phyloP scores from a whole-genome alignment of 1,139 yeast genomes.

The Saccharomycopsis crataegensis region DNA sequence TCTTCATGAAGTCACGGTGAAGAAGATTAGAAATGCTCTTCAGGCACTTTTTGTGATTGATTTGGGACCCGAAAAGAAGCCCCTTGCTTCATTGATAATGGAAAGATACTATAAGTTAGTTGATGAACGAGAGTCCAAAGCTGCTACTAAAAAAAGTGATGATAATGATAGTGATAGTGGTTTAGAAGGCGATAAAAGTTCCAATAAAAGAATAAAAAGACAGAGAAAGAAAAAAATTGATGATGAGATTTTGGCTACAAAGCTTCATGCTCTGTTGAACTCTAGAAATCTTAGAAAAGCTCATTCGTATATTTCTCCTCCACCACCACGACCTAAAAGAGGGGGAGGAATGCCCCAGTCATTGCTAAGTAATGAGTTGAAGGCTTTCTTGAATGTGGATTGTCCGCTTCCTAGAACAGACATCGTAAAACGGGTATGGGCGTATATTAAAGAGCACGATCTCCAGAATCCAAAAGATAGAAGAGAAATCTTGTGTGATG shows the following conservation, averaged over 20 bases:
- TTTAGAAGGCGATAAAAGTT: constrained; percentile 19
- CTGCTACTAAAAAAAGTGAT: constrained; percentile 11
- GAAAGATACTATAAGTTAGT: constrained; percentile 47
- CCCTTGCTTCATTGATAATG: constrained; percentile 53
- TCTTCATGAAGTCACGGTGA: constrained; percentile 63
- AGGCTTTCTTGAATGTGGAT: constrained; percentile 39
- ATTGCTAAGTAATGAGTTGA: constrained; percentile 43
- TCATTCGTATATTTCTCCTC: constrained; percentile 13
- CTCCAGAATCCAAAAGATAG: constrained; percentile 66
- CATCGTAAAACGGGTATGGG: constrained; percentile 69
- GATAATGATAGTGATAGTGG: not conserved
- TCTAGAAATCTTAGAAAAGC: constrained; percentile 21
- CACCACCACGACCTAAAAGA: constrained; percentile 19
- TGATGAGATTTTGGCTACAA: constrained; percentile 42
- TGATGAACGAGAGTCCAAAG: constrained; percentile 28
- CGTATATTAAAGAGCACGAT: constrained; percentile 53
- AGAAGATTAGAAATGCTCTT: constrained; percentile 60
- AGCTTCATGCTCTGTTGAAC: constrained; percentile 33
- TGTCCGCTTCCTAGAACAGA: constrained; percentile 53
- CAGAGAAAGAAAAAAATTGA: constrained; percentile 28
- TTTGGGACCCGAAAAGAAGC: constrained; percentile 46
- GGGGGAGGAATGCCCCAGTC: constrained; percentile 20
- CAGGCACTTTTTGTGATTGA: constrained; percentile 60
- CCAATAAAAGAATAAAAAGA: constrained; percentile 10
- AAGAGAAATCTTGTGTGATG: constrained; percentile 66